Evolutionary conservation across 306 rosid genomes (phyloP).

Genomic region (Dryas alaskensis): DNA sequence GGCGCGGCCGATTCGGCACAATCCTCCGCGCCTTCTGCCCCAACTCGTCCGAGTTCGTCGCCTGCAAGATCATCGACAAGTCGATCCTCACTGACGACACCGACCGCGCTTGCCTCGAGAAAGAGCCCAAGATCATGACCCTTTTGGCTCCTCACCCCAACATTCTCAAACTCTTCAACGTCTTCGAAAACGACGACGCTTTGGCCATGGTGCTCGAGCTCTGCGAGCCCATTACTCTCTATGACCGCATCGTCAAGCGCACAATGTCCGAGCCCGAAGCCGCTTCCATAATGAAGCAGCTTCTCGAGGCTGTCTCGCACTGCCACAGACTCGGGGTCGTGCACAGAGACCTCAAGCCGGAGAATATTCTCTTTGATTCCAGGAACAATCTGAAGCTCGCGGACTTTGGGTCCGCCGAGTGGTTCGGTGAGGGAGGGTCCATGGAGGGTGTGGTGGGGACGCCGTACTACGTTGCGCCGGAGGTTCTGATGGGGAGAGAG

Average conservation of each 20-base stretch:
- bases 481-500: slow-evolving; percentile 56
- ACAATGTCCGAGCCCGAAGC: slow-evolving; percentile 52
- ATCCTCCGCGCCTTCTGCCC: slow-evolving; percentile 55
- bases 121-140: slow-evolving; percentile 70
- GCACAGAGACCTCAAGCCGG: slow-evolving; percentile 77
- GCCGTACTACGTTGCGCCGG: slow-evolving; percentile 78
- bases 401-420: slow-evolving; percentile 82
- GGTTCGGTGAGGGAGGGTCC: slow-evolving; percentile 48
- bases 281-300: slow-evolving; percentile 38
- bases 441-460: slow-evolving; percentile 70
- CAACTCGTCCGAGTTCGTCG: slow-evolving; percentile 32
- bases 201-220: slow-evolving; percentile 57
- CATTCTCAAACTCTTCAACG: slow-evolving; percentile 45
- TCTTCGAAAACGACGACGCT: slow-evolving; percentile 44
- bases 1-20: slow-evolving; percentile 72
- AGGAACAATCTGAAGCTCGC: slow-evolving; percentile 50
- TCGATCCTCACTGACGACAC: slow-evolving; percentile 43
- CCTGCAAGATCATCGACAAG: slow-evolving; percentile 67
- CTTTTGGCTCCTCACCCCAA: slow-evolving; percentile 63
- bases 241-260: slow-evolving; percentile 51
- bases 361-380: slow-evolving; percentile 60
- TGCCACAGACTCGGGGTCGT: slow-evolving; percentile 63
- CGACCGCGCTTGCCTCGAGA: slow-evolving; percentile 62
- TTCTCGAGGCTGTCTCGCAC: slow-evolving; percentile 54
- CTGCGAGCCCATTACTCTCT: slow-evolving; percentile 52